Conservation (phyloP, 2,329 filamentous ascomycete genomes). For the Sporothrix protearum region DNA sequence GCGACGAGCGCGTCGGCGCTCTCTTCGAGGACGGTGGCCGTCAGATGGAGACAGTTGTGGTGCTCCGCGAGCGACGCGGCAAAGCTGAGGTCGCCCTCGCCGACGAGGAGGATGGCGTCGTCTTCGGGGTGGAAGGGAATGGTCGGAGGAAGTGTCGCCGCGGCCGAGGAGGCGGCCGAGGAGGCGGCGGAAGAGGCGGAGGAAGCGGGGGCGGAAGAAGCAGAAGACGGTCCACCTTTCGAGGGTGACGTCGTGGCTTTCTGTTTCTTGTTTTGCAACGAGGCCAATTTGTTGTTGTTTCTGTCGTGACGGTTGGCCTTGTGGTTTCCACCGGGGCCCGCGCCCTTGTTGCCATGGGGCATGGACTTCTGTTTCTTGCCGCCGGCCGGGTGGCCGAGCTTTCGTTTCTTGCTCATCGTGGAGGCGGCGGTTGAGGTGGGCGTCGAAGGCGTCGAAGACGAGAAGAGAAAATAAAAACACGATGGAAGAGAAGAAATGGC, state of each 20-base stretch:
- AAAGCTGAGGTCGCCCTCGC: conserved; percentile 80
- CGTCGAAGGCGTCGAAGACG: not conserved
- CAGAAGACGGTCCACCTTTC: not conserved
- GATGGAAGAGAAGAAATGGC: no score
- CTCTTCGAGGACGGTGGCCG: conserved; percentile 66
- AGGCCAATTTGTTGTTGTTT: not conserved
- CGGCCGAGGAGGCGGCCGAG: conserved; percentile 24
- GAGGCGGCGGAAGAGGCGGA: conserved; percentile 55
- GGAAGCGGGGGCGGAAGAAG: conserved; percentile 33
- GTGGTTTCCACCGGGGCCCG: not conserved
- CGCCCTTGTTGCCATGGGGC: conserved; percentile 16
- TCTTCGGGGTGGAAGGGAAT: conserved; percentile 66
- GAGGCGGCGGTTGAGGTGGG: not conserved
- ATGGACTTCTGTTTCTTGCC: conserved; percentile 21
- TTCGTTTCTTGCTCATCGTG: conserved; percentile 44
- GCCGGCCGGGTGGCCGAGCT: conserved; percentile 34
- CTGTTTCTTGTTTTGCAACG: conserved; percentile 10
- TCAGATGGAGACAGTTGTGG: conserved; percentile 63
- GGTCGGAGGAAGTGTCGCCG: conserved; percentile 44
- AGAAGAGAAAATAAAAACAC: not conserved
- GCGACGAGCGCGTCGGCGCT: conserved; percentile 53
- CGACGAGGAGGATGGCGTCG: conserved; percentile 70
- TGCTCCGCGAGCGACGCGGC: conserved; percentile 62
- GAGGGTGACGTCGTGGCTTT: not conserved
- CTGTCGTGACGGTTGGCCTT: conserved; percentile 23